Base-by-base conservation (phyloP, 2,329 filamentous ascomycete species). In the Madurella fahalii region DNA sequence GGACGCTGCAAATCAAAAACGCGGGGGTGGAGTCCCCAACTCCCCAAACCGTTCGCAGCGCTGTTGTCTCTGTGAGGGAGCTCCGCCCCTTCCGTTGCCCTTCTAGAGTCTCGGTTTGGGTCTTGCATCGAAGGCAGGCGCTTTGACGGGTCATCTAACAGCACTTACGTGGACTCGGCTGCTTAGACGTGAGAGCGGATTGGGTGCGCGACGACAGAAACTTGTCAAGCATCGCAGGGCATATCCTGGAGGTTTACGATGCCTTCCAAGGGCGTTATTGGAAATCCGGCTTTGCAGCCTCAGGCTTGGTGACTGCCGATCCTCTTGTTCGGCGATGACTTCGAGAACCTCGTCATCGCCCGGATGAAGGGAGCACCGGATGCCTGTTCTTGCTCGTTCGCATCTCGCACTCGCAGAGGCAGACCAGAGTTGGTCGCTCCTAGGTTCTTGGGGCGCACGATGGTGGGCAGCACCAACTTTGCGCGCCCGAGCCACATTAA, bases 21-120 rank as follows among this genome's bases (percentile, higher is more conserved):
- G 61, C 59, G 61, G 61, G 60, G 61, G 57, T 61, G 61, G 59
- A 52, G 56, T 56, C 45, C 16, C 46, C 46, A 47, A 40, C 45
- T n/a, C 42, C 46, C 49, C 49, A 54, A 57, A 60, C 51, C 48
- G 54, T 52, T 51, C 47, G 49, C 43, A 41, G n/a, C 15, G 40
- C 15, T 13, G 5, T 20, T 25, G 41, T 41, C 2, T 41, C 8
- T 17, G 40, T 2, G 15, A 40, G 37, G n/a, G 37, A 13, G n/a
- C 50, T 52, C 50, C 42, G 46, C 54, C 46, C 13, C 34, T 46
- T 50, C 40, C 17, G 46, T 9, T 30, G 18, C 13, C 25, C 37
- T 45, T n/a, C 25, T 25, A 25, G 25, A 25, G 25, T 25, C 25
- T 25, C 25, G 25, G 25, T 25, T 25, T 25, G 25, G 25, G 25